phyloP scores from a whole-genome alignment of 495 filamentous ascomycete genomes.

The Tuber microsphaerosporum region DNA sequence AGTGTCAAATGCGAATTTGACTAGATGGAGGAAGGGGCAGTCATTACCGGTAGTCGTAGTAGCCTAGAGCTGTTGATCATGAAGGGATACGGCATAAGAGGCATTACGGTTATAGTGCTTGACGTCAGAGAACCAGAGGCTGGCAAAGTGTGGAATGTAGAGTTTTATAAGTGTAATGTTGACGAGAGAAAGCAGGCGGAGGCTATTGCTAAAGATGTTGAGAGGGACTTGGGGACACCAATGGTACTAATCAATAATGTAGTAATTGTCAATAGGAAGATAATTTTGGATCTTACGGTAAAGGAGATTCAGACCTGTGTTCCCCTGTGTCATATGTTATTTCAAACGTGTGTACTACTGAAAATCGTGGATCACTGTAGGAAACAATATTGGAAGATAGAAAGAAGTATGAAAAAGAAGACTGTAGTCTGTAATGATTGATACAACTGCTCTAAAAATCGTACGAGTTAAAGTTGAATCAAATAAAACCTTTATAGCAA shows the following conservation, averaged over 20 bases:
- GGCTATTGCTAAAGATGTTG: slow-evolving; percentile 56
- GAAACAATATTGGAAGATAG: no score
- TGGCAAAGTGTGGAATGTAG: slow-evolving; percentile 56
- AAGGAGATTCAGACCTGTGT: slow-evolving; percentile 56
- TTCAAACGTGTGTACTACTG: neutral
- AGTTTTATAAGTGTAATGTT: slow-evolving; percentile 81
- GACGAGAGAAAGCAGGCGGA: slow-evolving; percentile 60
- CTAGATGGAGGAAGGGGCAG: no score
- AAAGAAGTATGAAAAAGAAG: no score
- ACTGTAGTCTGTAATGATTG: no score
- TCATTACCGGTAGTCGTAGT: no score
- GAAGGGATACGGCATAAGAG: no score
- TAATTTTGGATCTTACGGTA: slow-evolving; percentile 59
- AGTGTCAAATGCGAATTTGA: no score
- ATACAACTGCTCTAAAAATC: no score
- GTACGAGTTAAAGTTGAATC: no score
- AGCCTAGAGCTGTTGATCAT: no score
- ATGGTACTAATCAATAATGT: slow-evolving; percentile 94
- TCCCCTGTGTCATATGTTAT: neutral
- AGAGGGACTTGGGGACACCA: slow-evolving; percentile 72
- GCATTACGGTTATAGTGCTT: slow-evolving; percentile 77
- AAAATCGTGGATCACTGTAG: no score
- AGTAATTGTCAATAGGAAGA: slow-evolving; percentile 67
- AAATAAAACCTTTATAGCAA: no score
- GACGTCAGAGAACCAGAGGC: slow-evolving; percentile 60